Conservation (phyloP, 2,329 filamentous ascomycete genomes). For the Alternaria hordeiaustralica region DNA sequence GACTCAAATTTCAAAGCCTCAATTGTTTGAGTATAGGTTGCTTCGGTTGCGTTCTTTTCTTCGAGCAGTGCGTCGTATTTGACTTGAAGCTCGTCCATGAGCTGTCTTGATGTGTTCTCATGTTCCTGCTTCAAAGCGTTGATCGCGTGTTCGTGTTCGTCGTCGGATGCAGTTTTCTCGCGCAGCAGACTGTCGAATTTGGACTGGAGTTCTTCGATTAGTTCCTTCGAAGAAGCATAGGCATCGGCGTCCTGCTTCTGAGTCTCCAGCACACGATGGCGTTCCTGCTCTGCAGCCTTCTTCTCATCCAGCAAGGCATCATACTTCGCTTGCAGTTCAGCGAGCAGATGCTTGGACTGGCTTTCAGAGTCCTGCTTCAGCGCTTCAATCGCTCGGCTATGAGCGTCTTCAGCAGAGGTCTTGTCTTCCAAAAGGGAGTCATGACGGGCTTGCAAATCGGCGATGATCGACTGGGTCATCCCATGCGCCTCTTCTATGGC, state of each 20-base stretch:
- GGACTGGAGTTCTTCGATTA: slow-evolving; percentile 12
- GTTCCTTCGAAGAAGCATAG: slow-evolving; percentile 21
- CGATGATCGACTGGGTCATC: slow-evolving; percentile 34
- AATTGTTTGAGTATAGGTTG: background rate
- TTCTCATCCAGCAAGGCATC: slow-evolving; percentile 38
- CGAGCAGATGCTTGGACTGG: slow-evolving; percentile 33
- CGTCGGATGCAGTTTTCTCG: slow-evolving; percentile 36
- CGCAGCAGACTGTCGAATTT: slow-evolving; percentile 29
- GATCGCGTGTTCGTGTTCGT: slow-evolving; percentile 32
- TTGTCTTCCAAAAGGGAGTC: slow-evolving; percentile 40
- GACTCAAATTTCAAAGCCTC: slow-evolving; percentile 7
- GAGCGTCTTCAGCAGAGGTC: slow-evolving; percentile 37
- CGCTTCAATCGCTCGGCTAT: slow-evolving; percentile 36
- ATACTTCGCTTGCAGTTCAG: slow-evolving; percentile 37
- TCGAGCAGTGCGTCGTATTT: slow-evolving; percentile 18
- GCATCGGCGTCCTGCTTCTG: slow-evolving; percentile 36
- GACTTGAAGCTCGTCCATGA: slow-evolving; percentile 15
- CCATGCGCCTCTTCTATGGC: slow-evolving; percentile 27
- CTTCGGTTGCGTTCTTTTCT: slow-evolving; percentile 3
- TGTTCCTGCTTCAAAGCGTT: slow-evolving; percentile 33
- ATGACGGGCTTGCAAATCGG: slow-evolving; percentile 40
- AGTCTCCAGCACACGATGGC: slow-evolving; percentile 30
- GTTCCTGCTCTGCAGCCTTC: slow-evolving; percentile 32
- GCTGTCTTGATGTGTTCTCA: slow-evolving; percentile 22
- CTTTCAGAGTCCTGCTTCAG: slow-evolving; percentile 40